phyloP scores from a whole-genome alignment of 2,329 filamentous ascomycete species.

The Talaromyces pinophilus region DNA sequence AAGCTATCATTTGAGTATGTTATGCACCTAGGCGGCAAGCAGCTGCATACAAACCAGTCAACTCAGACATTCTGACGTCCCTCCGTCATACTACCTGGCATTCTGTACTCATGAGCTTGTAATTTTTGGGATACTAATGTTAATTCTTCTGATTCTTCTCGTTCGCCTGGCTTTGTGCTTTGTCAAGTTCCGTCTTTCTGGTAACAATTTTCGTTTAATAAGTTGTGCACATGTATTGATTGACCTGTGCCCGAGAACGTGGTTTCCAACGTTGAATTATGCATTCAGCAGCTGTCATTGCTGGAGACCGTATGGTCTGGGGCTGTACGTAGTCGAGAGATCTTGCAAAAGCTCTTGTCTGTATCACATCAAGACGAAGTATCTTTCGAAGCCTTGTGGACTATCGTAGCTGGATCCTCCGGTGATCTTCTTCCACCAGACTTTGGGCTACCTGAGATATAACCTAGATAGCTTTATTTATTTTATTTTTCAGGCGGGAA shows the following conservation, averaged over 20 bases:
- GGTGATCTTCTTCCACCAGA: not conserved
- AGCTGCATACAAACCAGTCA: not conserved
- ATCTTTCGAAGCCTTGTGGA: not conserved
- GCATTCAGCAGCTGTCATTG: not conserved
- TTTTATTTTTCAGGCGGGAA: not conserved
- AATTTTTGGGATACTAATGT: not conserved
- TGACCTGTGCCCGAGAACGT: not conserved
- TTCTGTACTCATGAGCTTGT: not conserved
- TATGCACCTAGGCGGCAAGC: not conserved
- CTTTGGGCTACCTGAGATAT: not conserved
- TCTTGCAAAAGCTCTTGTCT: not conserved
- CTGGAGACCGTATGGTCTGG: not conserved
- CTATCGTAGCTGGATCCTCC: not conserved
- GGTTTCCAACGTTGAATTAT: not conserved
- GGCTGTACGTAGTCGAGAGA: not conserved
- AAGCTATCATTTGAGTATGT: not conserved
- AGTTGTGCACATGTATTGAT: not conserved
- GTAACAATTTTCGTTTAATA: not conserved
- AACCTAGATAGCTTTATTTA: not conserved
- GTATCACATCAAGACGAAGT: not conserved
- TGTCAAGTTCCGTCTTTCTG: not conserved
- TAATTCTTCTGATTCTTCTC: not conserved
- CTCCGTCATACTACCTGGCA: not conserved
- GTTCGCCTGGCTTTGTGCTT: not conserved
- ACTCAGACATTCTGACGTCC: not conserved